Conservation (phyloP, 805 yeast genomes). For the Monosporozyma yasuniensis region DNA sequence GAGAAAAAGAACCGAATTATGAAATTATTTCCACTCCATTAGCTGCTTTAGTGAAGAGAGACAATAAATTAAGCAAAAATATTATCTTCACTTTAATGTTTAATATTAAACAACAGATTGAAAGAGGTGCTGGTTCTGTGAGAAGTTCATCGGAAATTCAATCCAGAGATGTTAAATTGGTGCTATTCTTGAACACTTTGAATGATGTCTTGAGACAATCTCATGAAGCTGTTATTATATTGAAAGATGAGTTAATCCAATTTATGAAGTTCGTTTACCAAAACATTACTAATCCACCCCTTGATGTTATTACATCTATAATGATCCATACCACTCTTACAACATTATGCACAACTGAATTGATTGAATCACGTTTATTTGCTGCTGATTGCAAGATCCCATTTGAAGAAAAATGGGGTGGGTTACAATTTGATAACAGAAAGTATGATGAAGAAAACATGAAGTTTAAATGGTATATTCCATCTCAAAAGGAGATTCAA, state of each 20-base stretch:
- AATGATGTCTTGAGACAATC: conserved; percentile 68
- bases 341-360: conserved; percentile 51
- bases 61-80: conserved; percentile 24
- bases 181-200: conserved; percentile 60
- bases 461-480: conserved; percentile 68
- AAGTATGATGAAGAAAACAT: conserved; percentile 44
- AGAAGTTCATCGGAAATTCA: conserved; percentile 59
- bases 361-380: conserved; percentile 48
- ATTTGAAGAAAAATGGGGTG: conserved; percentile 62
- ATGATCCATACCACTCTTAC: conserved; percentile 59
- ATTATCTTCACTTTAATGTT: conserved; percentile 24
- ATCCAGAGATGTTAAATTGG: conserved; percentile 67
- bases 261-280: conserved; percentile 25
- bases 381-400: conserved; percentile 35
- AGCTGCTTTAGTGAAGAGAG: conserved; percentile 61
- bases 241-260: conserved; percentile 38
- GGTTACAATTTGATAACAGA: conserved; percentile 46
- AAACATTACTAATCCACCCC: conserved; percentile 41
- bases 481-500: conserved; percentile 45
- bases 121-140: conserved; percentile 71
- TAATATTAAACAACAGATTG: conserved; percentile 56
- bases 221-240: conserved; percentile 38
- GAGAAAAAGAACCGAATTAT: conserved; percentile 49
- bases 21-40: conserved; percentile 64
- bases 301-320: conserved; percentile 51